Evolutionary conservation across 2,329 filamentous ascomycete genomes (phyloP).

Genomic region (Microsporum canis): DNA sequence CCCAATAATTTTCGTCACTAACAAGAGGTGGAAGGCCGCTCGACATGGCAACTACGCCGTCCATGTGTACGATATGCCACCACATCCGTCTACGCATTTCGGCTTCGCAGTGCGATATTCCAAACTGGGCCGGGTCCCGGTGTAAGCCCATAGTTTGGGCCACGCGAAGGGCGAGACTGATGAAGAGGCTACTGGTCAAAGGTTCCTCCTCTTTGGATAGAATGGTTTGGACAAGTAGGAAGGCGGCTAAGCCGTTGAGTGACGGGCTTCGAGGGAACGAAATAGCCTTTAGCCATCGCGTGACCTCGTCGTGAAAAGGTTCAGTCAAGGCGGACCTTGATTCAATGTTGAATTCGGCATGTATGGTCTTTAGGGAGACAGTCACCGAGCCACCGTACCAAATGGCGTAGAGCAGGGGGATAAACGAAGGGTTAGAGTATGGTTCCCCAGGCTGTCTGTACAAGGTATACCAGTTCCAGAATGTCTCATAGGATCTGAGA

Average conservation of each 20-base stretch:
- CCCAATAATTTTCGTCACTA: conserved; percentile 38
- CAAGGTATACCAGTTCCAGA: conserved; percentile 38
- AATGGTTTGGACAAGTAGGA: conserved; percentile 38
- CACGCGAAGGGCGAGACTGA: conserved; percentile 37
- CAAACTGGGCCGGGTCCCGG: conserved; percentile 39
- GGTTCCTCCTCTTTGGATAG: conserved; percentile 40
- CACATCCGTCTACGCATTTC: conserved; percentile 37
- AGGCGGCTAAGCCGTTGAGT: conserved; percentile 36
- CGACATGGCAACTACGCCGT: conserved; percentile 40
- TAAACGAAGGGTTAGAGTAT: conserved; percentile 32
- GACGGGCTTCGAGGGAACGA: conserved; percentile 38
- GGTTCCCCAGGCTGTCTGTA: conserved; percentile 26
- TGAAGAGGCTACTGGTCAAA: conserved; percentile 38
- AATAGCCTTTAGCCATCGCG: conserved; percentile 32
- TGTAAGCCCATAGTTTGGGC: conserved; percentile 40
- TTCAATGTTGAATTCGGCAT: conserved; percentile 29
- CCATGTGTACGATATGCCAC: conserved; percentile 41
- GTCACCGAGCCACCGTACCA: conserved; percentile 40
- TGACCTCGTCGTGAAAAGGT: conserved; percentile 33
- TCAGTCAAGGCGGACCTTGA: conserved; percentile 29
- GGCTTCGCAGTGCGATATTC: conserved; percentile 34
- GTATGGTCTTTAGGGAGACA: conserved; percentile 32
- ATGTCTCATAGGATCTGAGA: conserved; percentile 31
- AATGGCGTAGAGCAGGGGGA: conserved; percentile 37
- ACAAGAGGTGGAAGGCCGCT: conserved; percentile 39